Evolutionary conservation across 306 rosid species (phyloP).

Genomic region (Lithocarpus polystachyus): DNA sequence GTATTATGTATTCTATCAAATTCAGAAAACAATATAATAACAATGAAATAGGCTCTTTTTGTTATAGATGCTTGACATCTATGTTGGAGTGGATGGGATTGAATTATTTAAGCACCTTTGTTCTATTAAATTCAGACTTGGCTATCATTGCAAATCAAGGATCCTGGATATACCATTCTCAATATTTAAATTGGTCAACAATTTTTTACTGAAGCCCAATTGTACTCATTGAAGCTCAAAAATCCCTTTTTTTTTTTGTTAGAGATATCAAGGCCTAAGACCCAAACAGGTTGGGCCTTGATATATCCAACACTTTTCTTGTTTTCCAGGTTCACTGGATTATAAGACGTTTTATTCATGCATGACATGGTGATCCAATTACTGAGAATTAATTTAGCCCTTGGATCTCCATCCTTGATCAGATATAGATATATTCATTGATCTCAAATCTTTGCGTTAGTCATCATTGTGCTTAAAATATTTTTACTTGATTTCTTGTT

Average conservation of each 20-base stretch:
- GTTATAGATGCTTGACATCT: constrained; percentile 50
- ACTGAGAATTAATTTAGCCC: background rate
- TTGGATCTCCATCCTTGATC: background rate
- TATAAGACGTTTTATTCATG: constrained; percentile 40
- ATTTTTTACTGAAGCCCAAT: background rate
- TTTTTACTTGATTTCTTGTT: background rate
- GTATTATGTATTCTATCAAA: too few species aligned
- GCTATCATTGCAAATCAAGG: constrained; percentile 67
- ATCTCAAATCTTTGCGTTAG: background rate
- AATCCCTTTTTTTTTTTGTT: background rate
- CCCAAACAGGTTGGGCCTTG: too few species aligned
- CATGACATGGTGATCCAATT: constrained; percentile 15
- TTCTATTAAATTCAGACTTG: constrained; percentile 67
- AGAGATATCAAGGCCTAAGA: too few species aligned
- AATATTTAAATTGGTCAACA: constrained; percentile 19
- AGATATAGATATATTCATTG: background rate
- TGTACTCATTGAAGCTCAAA: background rate
- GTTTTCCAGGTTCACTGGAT: constrained; percentile 66
- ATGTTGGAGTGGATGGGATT: constrained; percentile 88
- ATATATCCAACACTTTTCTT: constrained; percentile 2
- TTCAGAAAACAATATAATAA: too few species aligned
- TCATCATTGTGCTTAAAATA: background rate
- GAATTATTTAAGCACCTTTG: constrained; percentile 69
- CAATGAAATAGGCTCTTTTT: constrained; percentile 53
- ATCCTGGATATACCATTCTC: constrained; percentile 71